Evolutionary conservation across 345 rosid genomes (phyloP).

Genomic region (Eucalyptus tenuipes): DNA sequence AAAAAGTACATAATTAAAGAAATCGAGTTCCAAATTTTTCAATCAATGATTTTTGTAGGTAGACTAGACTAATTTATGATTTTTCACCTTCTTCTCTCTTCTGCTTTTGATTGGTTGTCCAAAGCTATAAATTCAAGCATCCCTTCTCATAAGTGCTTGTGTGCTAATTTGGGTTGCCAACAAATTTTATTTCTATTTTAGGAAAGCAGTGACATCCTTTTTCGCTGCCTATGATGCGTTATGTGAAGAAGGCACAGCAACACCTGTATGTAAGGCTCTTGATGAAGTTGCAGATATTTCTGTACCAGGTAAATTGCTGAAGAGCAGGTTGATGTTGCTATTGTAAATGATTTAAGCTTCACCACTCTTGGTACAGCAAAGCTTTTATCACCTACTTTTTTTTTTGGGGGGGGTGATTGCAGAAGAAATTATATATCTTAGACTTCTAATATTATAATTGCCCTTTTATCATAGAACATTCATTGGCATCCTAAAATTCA

Average conservation of each 20-base stretch:
- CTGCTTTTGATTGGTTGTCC: neutral
- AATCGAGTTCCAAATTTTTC: neutral
- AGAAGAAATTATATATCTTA: neutral
- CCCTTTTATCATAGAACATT: neutral
- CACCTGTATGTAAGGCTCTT: slow-evolving; percentile 83
- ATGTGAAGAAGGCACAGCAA: slow-evolving; percentile 93
- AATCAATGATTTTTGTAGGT: neutral
- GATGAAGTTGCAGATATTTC: slow-evolving; percentile 92
- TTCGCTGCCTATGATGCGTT: slow-evolving; percentile 81
- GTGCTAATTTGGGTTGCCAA: neutral
- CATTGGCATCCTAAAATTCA: neutral
- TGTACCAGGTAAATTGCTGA: slow-evolving; percentile 52
- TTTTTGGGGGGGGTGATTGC: neutral
- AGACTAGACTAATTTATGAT: neutral
- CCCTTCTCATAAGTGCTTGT: neutral
- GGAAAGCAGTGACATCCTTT: slow-evolving; percentile 80
- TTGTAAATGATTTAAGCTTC: neutral
- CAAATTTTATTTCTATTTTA: slow-evolving; percentile 7
- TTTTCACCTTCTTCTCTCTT: neutral
- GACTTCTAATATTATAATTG: neutral
- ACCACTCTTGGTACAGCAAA: neutral
- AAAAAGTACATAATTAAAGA: neutral
- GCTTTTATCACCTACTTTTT: neutral
- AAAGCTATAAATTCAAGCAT: neutral
- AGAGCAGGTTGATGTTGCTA: neutral